phyloP scores from a whole-genome alignment of 768 basidiomycete genomes.

The Thelephora aurantiotincta region DNA sequence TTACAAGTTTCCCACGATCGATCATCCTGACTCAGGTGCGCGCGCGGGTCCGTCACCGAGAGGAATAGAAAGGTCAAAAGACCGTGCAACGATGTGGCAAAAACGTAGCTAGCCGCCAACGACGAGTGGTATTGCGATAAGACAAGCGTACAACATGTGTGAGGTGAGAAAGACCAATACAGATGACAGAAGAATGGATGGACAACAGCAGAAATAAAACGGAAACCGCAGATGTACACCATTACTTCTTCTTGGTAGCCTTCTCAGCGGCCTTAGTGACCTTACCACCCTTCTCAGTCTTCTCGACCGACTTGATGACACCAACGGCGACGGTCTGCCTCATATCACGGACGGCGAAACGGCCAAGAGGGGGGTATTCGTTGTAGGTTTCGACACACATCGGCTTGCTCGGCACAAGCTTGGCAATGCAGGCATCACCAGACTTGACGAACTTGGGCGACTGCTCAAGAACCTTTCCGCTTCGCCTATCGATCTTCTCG shows the following conservation, averaged over 20 bases:
- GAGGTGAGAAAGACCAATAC: too few species aligned
- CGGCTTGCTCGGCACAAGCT: constrained; percentile 91
- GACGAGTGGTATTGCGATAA: too few species aligned
- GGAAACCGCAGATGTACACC: too few species aligned
- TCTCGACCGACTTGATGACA: constrained; percentile 96
- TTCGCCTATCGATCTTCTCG: constrained; percentile 99
- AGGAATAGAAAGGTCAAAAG: too few species aligned
- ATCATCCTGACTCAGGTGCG: not conserved
- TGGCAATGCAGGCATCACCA: constrained; percentile 98
- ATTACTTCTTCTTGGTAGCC: constrained; percentile 89
- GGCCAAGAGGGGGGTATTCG: constrained; percentile 98
- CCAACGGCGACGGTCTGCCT: constrained; percentile 98
- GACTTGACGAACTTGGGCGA: constrained; percentile 97
- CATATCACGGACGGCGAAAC: constrained; percentile 99
- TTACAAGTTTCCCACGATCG: not conserved
- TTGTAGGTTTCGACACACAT: constrained; percentile 92
- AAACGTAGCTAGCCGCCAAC: too few species aligned
- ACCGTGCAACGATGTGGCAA: too few species aligned
- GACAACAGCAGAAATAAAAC: too few species aligned
- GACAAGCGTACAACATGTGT: too few species aligned
- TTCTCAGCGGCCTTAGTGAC: constrained; percentile 95
- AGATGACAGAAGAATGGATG: too few species aligned
- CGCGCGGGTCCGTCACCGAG: not conserved
- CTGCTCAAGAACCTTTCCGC: constrained; percentile 84
- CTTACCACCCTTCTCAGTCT: constrained; percentile 82